Conservation (phyloP, 345 rosid genomes). For the Aquilaria sinensis region DNA sequence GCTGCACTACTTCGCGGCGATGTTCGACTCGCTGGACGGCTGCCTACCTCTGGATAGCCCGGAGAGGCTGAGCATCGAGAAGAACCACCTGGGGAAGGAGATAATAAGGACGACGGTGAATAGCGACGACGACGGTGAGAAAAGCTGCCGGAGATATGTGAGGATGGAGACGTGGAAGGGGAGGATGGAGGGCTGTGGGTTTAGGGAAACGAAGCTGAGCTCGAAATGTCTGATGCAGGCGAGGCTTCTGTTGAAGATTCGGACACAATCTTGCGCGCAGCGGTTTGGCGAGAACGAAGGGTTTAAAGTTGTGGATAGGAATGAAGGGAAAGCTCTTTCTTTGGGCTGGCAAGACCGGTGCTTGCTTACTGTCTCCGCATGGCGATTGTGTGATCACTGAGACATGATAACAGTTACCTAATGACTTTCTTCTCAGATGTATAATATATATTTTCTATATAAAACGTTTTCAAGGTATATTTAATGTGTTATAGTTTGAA, state of each 20-base stretch:
- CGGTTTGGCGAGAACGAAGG: constrained; percentile 17
- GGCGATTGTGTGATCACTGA: constrained; percentile 28
- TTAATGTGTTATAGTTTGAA: no score
- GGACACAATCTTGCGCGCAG: constrained; percentile 44
- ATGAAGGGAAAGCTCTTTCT: constrained; percentile 46
- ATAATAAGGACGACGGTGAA: constrained; percentile 43
- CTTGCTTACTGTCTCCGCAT: constrained; percentile 56
- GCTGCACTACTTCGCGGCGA: constrained; percentile 56
- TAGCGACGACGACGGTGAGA: constrained; percentile 1
- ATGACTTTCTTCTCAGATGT: no score
- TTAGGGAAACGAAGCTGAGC: constrained; percentile 38
- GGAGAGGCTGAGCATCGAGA: constrained; percentile 52
- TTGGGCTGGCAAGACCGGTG: constrained; percentile 62
- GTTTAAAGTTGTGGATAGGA: constrained; percentile 44
- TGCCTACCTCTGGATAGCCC: constrained; percentile 48
- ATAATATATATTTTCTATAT: no score
- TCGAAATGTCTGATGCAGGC: constrained; percentile 62
- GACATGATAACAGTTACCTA: no score
- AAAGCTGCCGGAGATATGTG: constrained; percentile 22
- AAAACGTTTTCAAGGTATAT: no score
- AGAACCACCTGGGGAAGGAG: constrained; percentile 52
- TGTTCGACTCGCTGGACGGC: constrained; percentile 67
- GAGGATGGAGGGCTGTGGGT: constrained; percentile 59
- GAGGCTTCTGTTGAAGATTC: constrained; percentile 49
- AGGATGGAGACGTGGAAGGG: constrained; percentile 58